Conservation (phyloP, 768 basidiomycete genomes). For the Xerocomellus chrysenteron region DNA sequence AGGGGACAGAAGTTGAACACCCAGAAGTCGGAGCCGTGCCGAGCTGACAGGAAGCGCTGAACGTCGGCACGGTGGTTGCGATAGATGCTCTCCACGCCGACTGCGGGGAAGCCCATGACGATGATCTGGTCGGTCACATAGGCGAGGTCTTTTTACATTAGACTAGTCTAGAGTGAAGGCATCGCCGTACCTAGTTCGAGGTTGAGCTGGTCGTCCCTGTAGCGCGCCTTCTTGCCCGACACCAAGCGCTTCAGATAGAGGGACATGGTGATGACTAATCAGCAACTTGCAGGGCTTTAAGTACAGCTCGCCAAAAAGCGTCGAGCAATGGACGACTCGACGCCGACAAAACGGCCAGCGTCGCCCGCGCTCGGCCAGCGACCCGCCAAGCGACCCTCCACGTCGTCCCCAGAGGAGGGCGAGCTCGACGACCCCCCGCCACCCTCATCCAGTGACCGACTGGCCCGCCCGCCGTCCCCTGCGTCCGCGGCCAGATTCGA, state of each 20-base stretch:
- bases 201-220: conserved; percentile 62
- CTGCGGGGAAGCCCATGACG: conserved; percentile 83
- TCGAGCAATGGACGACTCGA: conserved; percentile 11
- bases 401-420: conserved; percentile 76
- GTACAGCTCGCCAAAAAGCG: not conserved
- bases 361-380: conserved; percentile 53
- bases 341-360: conserved; percentile 52
- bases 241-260: conserved; percentile 72
- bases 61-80: conserved; percentile 78
- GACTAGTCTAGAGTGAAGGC: conserved; percentile 14
- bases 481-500: conserved; percentile 33
- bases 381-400: conserved; percentile 52
- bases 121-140: conserved; percentile 75
- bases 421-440: conserved; percentile 62
- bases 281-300: conserved; percentile 3
- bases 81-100: conserved; percentile 76
- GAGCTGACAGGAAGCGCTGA: conserved; percentile 67
- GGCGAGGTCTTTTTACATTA: conserved; percentile 48
- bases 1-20: conserved; percentile 88
- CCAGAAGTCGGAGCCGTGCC: conserved; percentile 79
- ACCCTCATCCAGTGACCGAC: conserved; percentile 14
- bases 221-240: conserved; percentile 79
- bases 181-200: conserved; percentile 64
- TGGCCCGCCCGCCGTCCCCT: conserved; percentile 35
- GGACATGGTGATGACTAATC: conserved; percentile 42